Evolutionary conservation across 371 early-diverging fungal species (phyloP).

Genomic region (Mucor saturninus): DNA sequence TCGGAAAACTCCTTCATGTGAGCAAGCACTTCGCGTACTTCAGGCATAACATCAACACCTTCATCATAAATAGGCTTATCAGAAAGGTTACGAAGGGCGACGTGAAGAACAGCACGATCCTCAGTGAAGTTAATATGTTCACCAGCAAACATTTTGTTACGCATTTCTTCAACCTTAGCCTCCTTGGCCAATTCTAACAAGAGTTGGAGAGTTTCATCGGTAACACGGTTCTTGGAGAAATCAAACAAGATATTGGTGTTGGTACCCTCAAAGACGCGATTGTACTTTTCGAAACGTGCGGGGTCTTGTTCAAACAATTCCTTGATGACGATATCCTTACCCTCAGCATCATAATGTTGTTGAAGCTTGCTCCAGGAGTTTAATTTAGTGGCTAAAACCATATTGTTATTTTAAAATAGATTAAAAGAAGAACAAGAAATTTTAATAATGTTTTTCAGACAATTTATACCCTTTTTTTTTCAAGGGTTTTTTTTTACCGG

Average conservation of each 20-base stretch:
- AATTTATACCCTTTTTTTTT: neutral
- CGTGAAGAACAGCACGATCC: constrained; percentile 96
- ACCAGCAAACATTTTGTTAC: constrained; percentile 94
- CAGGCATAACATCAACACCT: constrained; percentile 91
- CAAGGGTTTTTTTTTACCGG: constrained; percentile 4
- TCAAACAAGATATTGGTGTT: constrained; percentile 83
- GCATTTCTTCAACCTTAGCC: constrained; percentile 84
- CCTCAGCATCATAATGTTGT: constrained; percentile 79
- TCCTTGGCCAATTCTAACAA: constrained; percentile 86
- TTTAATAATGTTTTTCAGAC: neutral
- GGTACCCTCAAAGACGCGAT: constrained; percentile 73
- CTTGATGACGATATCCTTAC: constrained; percentile 76
- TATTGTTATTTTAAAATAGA: constrained; percentile 23
- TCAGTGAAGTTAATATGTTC: constrained; percentile 98
- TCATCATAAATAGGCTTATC: constrained; percentile 81
- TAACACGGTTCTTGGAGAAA: constrained; percentile 93
- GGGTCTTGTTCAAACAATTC: constrained; percentile 79
- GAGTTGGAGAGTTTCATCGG: constrained; percentile 76
- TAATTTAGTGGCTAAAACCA: constrained; percentile 80
- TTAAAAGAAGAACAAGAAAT: constrained; percentile 9
- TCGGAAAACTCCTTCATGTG: constrained; percentile 92
- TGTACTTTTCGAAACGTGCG: constrained; percentile 79
- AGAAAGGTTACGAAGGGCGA: constrained; percentile 91
- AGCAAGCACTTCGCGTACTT: constrained; percentile 91
- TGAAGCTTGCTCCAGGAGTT: constrained; percentile 84